Conservation (phyloP, 345 rosid species). For the Linum lewisii region DNA sequence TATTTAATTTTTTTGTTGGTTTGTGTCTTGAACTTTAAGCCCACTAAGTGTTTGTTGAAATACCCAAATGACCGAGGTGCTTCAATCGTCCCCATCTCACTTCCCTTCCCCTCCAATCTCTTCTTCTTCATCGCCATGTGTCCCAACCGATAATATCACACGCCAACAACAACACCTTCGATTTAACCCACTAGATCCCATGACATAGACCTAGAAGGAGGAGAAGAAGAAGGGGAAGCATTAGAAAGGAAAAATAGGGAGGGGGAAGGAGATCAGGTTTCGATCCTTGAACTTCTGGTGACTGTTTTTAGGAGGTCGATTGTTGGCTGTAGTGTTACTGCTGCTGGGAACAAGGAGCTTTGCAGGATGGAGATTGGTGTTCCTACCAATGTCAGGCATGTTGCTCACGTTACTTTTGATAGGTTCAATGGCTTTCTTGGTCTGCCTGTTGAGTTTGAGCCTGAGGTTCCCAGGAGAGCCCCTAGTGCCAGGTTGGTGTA, state of each 20-base stretch:
- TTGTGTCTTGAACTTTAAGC: too few species aligned
- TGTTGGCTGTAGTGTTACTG: slow-evolving; percentile 55
- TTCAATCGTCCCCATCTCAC: too few species aligned
- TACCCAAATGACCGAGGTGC: too few species aligned
- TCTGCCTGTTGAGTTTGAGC: slow-evolving; percentile 30
- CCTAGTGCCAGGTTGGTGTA: slow-evolving; percentile 2
- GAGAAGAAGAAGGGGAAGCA: too few species aligned
- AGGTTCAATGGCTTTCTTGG: slow-evolving; percentile 28
- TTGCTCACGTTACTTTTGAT: slow-evolving; percentile 30
- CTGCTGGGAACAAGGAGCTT: slow-evolving; percentile 23
- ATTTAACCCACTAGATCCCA: too few species aligned
- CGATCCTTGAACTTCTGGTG: slow-evolving; percentile 51
- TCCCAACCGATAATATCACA: too few species aligned
- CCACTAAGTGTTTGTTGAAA: too few species aligned
- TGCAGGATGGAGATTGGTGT: slow-evolving; percentile 27
- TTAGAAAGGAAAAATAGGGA: background rate
- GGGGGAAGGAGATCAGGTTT: slow-evolving; percentile 54
- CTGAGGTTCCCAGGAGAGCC: slow-evolving; percentile 13
- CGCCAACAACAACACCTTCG: too few species aligned
- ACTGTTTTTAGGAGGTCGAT: slow-evolving; percentile 71
- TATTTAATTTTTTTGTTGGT: too few species aligned
- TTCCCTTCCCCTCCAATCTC: too few species aligned
- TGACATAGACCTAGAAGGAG: too few species aligned
- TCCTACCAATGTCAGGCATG: slow-evolving; percentile 25
- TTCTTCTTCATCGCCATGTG: too few species aligned